Evolutionary conservation across 2,329 filamentous ascomycete genomes (phyloP), one percentile per base, ranked within the genome.

Genomic region (Malbranchea zuffiana): DNA sequence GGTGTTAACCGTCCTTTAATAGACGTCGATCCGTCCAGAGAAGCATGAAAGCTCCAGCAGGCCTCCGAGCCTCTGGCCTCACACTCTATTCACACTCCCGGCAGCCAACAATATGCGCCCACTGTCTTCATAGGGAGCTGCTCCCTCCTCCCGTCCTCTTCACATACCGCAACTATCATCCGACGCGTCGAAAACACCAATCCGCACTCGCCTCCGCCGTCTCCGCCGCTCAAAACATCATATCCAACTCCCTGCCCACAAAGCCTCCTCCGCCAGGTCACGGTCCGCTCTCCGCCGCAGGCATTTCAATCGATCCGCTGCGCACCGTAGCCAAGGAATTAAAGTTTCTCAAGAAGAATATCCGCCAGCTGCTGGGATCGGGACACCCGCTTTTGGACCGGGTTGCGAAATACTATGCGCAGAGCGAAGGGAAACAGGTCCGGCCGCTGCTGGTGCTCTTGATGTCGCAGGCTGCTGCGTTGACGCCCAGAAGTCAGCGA

Each of bases 341-440:
- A 78, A 90, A 93, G 62, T 92, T 87, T 51, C 66, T 96, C 53
- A 94, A 83, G 7, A 86, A 86, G 37, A 94, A 96, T 52, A 93
- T 96, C 60, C 74, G 84, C 43, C 82, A 92, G 55, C 70, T 96
- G n/a, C 68, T 96, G 11, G 88, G 88, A 4, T 95, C 87, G 0
- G 88, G 88, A 4, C 88, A 98, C 56, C 90, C 90, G 0, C 86
- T 87, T 30, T 73, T 98, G 42, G 90, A 96, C 56, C 87, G 84
- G 27, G 88, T 87, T 18, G 86, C 90, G 35, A 98, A 98, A 63
- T 98, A 98, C 69, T 98, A 98, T 61, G 94, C 90, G 15, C 82
- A 88, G 53, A 83, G 83, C 42, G 86, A 96, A 68, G 90, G 90
- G 45, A 98, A 98, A 67, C 90, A 96, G 62, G 80, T 98, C 50